Evolutionary conservation across 2,329 filamentous ascomycete species (phyloP).

Genomic region (Pseudogymnoascus sp.): DNA sequence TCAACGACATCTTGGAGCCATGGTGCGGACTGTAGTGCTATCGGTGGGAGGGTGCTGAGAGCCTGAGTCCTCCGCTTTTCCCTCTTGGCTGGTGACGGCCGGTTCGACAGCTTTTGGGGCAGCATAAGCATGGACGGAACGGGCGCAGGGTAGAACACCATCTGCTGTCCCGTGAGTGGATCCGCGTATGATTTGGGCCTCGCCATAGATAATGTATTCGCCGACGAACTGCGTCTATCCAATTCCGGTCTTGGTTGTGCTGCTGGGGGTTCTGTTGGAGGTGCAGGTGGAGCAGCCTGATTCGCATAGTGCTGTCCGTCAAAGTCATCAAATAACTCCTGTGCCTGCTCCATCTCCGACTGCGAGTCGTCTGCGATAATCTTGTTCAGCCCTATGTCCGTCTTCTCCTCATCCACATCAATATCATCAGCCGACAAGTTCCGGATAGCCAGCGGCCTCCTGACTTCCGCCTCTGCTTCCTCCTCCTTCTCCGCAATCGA

Average conservation of each 20-base stretch:
- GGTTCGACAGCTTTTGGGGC: constrained; percentile 75
- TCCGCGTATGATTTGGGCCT: constrained; percentile 52
- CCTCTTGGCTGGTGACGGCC: constrained; percentile 53
- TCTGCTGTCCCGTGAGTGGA: constrained; percentile 61
- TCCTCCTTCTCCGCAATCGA: constrained; percentile 25
- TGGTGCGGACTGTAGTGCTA: constrained; percentile 31
- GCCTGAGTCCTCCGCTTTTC: constrained; percentile 68
- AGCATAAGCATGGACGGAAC: constrained; percentile 91
- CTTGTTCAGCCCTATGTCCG: not conserved
- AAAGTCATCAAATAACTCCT: constrained; percentile 67
- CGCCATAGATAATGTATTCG: constrained; percentile 16
- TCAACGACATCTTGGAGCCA: constrained; percentile 29
- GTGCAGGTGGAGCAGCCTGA: constrained; percentile 11
- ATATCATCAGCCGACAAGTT: constrained; percentile 19
- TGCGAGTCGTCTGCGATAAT: not conserved
- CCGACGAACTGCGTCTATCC: constrained; percentile 14
- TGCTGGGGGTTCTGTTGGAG: constrained; percentile 12
- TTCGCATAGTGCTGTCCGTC: constrained; percentile 63
- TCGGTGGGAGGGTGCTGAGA: constrained; percentile 52
- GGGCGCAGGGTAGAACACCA: constrained; percentile 92
- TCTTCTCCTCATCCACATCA: constrained; percentile 16
- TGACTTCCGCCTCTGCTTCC: constrained; percentile 17
- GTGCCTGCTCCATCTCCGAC: constrained; percentile 54
- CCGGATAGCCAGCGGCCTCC: not conserved
- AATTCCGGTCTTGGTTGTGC: constrained; percentile 11